Conservation (phyloP, 805 yeast species). For the Yamadazyma akitaensis region DNA sequence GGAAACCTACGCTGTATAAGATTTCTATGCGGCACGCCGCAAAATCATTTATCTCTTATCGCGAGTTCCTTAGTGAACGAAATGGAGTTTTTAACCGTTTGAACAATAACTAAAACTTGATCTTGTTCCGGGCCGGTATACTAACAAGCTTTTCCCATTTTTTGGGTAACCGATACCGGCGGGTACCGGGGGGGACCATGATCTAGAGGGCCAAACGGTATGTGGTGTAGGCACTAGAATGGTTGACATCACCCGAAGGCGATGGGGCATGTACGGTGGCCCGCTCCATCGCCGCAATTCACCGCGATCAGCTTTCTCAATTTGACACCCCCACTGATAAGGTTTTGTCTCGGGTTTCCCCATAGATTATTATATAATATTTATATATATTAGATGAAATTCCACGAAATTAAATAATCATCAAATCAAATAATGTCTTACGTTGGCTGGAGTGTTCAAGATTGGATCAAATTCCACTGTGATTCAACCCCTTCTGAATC, state of each 20-base stretch:
- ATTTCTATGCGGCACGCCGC: background rate
- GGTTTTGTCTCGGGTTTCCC: conserved; percentile 1
- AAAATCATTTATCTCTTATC: background rate
- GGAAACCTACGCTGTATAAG: too few relatives aligned
- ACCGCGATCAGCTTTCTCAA: background rate
- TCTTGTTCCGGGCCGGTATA: too few relatives aligned
- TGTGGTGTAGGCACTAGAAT: background rate
- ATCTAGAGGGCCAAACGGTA: too few relatives aligned
- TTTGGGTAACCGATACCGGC: background rate
- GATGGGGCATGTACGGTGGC: background rate
- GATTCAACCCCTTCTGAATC: conserved; percentile 62
- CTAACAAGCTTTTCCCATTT: too few relatives aligned
- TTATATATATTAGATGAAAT: background rate
- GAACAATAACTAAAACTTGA: too few relatives aligned
- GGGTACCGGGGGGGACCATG: background rate
- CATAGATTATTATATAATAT: background rate
- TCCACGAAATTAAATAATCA: background rate
- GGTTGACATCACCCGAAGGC: background rate
- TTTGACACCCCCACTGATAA: background rate
- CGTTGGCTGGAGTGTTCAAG: conserved; percentile 75
- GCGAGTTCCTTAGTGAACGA: background rate
- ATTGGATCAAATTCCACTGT: conserved; percentile 73
- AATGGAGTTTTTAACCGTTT: too few relatives aligned
- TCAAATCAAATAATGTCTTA: conserved; percentile 3
- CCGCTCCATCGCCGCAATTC: background rate